phyloP scores from a whole-genome alignment of 108 stramenopile genomes.

The Nitzschia sp. region DNA sequence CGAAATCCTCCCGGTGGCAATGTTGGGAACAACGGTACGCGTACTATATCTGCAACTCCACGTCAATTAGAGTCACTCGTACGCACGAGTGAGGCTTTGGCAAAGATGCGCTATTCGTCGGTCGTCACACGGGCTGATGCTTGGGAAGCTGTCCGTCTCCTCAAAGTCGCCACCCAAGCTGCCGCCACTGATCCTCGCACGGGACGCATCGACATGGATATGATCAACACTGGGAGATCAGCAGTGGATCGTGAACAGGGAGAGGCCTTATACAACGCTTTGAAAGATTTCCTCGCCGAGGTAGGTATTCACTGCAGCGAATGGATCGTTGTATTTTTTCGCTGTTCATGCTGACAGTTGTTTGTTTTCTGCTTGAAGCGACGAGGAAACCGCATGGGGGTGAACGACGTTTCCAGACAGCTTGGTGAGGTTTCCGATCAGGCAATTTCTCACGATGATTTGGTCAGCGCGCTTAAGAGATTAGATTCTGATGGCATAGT shows the following conservation, averaged over 20 bases:
- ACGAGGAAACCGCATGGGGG: conserved; percentile 61
- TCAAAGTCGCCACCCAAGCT: conserved; percentile 96
- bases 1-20: conserved; percentile 69
- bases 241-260: conserved; percentile 79
- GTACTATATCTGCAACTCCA: conserved; percentile 98
- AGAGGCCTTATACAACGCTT: conserved; percentile 50
- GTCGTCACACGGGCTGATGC: conserved; percentile 85
- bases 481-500: conserved; percentile 81
- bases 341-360: too few relatives aligned
- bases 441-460: conserved; percentile 53
- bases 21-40: conserved; percentile 61
- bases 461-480: conserved; percentile 55
- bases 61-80: conserved; percentile 97
- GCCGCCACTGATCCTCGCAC: conserved; percentile 96
- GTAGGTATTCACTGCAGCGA: neutral
- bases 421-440: conserved; percentile 68
- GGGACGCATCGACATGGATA: conserved; percentile 99
- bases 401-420: conserved; percentile 66
- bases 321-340: neutral
- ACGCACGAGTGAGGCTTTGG: conserved; percentile 94
- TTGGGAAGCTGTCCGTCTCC: conserved; percentile 91
- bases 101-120: conserved; percentile 82
- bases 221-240: conserved; percentile 91
- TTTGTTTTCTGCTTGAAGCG: conserved; percentile 18
- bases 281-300: conserved; percentile 69